Percentiles rank a stretch among this genome's conserved stretches.
phyloP scores from a whole-genome alignment of 164 flowering plant genomes.

The Vitis cinerea region DNA sequence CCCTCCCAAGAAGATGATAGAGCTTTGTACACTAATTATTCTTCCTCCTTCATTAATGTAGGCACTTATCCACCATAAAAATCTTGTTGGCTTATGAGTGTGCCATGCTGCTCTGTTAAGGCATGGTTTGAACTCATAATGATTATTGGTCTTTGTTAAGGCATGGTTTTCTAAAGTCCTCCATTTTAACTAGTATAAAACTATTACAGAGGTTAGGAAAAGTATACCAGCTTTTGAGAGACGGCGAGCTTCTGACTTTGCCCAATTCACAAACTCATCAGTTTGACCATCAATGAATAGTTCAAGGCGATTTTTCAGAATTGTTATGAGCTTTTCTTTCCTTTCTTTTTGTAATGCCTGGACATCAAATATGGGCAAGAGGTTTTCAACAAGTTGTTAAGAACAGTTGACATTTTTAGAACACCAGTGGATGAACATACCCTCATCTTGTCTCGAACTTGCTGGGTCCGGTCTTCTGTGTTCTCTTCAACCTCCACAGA shows the following conservation, averaged over 20 bases:
- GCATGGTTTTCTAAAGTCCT: no score
- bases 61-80: no score
- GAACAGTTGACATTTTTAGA: neutral
- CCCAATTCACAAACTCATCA: constrained; percentile 76
- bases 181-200: neutral
- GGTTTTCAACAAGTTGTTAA: neutral
- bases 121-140: no score
- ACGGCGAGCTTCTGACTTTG: constrained; percentile 66
- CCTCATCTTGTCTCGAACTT: constrained; percentile 63
- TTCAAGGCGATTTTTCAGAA: constrained; percentile 64
- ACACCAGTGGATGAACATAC: constrained; percentile 22
- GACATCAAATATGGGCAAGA: constrained; percentile 3
- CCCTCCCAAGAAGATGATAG: no score
- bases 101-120: no score
- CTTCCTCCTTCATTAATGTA: no score
- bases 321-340: constrained; percentile 57
- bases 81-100: no score
- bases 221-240: constrained; percentile 77
- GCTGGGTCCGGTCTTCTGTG: constrained; percentile 44
- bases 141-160: no score
- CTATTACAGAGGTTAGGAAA: neutral
- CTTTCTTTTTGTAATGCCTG: constrained; percentile 78
- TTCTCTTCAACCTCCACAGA: constrained; percentile 58
- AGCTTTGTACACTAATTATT: no score
- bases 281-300: constrained; percentile 65